phyloP scores from a whole-genome alignment of 2,329 filamentous ascomycete genomes.

The Diaporthe citrichinensis region DNA sequence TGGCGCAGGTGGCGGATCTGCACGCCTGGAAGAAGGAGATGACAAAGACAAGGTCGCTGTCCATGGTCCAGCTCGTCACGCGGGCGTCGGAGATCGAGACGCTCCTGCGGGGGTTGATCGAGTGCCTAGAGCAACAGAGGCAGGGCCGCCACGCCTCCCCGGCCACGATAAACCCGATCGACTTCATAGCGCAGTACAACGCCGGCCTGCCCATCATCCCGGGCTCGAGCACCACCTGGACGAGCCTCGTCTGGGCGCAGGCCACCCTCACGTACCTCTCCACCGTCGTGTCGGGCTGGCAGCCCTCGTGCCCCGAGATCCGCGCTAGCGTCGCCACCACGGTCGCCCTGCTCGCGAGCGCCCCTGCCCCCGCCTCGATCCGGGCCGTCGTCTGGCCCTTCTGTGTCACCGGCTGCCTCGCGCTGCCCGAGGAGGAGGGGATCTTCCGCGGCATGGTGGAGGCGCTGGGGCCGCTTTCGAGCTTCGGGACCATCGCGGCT shows the following conservation, averaged over 20 bases:
- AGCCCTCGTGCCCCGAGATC: conserved; percentile 60
- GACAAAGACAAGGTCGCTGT: conserved; percentile 58
- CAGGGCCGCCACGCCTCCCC: conserved; percentile 44
- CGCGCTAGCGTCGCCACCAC: conserved; percentile 45
- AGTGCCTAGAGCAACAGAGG: conserved; percentile 48
- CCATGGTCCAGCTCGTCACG: conserved; percentile 59
- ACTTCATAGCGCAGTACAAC: conserved; percentile 35
- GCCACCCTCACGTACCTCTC: conserved; percentile 63
- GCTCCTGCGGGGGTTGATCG: conserved; percentile 52
- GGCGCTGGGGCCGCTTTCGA: conserved; percentile 57
- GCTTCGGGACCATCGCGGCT: conserved; percentile 62
- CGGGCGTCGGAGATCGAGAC: conserved; percentile 53
- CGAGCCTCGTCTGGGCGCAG: conserved; percentile 59
- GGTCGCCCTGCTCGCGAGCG: conserved; percentile 41
- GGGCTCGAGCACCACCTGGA: background rate
- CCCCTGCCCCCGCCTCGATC: conserved; percentile 46
- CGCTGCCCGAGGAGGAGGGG: conserved; percentile 56
- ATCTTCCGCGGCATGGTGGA: conserved; percentile 58
- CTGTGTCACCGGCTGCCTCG: conserved; percentile 54
- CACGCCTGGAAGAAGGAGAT: conserved; percentile 69
- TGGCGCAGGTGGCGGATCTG: conserved; percentile 67
- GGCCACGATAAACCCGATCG: background rate
- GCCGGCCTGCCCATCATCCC: background rate
- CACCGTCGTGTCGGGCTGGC: conserved; percentile 66
- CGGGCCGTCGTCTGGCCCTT: conserved; percentile 54